Percentiles rank a stretch among this genome's conserved stretches.
Conservation (phyloP, 2,329 filamentous ascomycete genomes). For the Penicillium aurantiogriseum region DNA sequence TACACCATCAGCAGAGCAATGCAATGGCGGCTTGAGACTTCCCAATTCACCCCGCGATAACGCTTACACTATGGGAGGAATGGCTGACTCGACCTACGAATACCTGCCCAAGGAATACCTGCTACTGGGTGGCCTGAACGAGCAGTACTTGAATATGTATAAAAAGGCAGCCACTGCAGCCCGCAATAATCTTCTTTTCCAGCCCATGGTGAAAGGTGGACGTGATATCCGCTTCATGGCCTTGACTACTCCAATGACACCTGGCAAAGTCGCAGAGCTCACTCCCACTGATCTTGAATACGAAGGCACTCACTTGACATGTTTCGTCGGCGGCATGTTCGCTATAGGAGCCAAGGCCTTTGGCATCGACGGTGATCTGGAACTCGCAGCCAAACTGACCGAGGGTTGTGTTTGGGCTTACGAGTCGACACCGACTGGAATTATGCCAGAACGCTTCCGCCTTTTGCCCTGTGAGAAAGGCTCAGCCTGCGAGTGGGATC, state of each 20-base stretch:
- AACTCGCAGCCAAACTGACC: constrained; percentile 57
- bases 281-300: constrained; percentile 41
- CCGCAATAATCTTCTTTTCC: constrained; percentile 45
- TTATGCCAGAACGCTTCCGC: constrained; percentile 61
- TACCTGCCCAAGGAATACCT: constrained; percentile 53
- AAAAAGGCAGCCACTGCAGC: constrained; percentile 40
- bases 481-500: constrained; percentile 53
- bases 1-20: constrained; percentile 26
- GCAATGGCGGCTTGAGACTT: constrained; percentile 41
- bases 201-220: constrained; percentile 45
- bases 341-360: constrained; percentile 60
- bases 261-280: constrained; percentile 19
- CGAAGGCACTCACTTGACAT: constrained; percentile 58
- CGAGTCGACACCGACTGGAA: constrained; percentile 54
- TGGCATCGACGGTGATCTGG: constrained; percentile 53
- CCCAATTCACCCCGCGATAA: constrained; percentile 34
- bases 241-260: constrained; percentile 27
- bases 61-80: constrained; percentile 45
- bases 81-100: constrained; percentile 51
- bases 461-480: constrained; percentile 51
- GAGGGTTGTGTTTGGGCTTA: constrained; percentile 65
- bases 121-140: constrained; percentile 44
- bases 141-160: constrained; percentile 47
- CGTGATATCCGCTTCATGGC: constrained; percentile 44
- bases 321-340: constrained; percentile 63